Conservation (phyloP, 768 basidiomycete genomes). For the Sarcodon aspratus region DNA sequence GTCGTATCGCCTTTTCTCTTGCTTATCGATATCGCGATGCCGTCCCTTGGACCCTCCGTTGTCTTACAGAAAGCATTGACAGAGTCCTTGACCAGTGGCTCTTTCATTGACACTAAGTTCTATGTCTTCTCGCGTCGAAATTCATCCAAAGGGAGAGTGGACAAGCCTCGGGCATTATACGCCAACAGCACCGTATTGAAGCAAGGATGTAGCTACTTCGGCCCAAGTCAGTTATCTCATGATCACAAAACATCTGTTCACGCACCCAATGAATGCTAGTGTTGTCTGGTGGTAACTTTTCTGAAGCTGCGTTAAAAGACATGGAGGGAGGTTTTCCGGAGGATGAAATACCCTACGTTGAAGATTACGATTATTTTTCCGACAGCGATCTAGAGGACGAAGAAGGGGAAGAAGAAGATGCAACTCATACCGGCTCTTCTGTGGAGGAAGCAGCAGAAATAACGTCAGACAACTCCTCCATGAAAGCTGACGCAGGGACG, state of each 20-base stretch:
- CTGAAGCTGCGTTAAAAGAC: not conserved
- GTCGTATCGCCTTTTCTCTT: too few species aligned
- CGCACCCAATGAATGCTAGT: not conserved
- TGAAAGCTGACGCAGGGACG: not conserved
- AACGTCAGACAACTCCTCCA: conserved; percentile 1
- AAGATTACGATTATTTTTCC: not conserved
- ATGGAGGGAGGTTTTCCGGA: not conserved
- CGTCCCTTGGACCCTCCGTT: not conserved
- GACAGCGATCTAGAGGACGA: not conserved
- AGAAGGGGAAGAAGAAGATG: conserved; percentile 35
- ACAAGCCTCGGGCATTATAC: not conserved
- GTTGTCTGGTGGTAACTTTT: not conserved
- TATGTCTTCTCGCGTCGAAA: not conserved
- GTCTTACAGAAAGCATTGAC: not conserved
- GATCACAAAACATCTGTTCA: not conserved
- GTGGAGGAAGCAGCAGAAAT: conserved; percentile 1
- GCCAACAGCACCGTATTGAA: not conserved
- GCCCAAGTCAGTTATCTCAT: not conserved
- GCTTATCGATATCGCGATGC: too few species aligned
- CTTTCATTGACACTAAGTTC: not conserved
- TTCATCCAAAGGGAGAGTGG: not conserved
- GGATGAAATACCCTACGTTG: not conserved
- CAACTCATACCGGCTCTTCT: conserved; percentile 38
- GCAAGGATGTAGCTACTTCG: not conserved
- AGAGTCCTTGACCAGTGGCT: not conserved